Evolutionary conservation across 1,284 basidiomycete species (phyloP), one percentile per base, ranked within the genome.

Genomic region (Cyathus olla): DNA sequence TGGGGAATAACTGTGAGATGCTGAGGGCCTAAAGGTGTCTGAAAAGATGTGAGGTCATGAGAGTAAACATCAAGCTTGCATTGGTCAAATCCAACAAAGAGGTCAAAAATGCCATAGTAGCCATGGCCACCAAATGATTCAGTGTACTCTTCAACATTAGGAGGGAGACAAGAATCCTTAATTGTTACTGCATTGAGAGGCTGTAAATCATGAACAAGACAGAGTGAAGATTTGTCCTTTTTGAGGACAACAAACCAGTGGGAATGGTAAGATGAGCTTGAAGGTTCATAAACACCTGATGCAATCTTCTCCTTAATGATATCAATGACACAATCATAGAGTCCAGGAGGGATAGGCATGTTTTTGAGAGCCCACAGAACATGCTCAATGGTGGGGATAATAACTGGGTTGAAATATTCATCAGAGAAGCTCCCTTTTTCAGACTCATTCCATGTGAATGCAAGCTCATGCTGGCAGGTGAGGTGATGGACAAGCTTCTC

Each of bases 1-100:
- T 68, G 71, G 13, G 77, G 78, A 24, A 81, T 51, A 17, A 10
- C 24, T 11, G 44, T 55, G 21, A 48, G 53, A 37, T 29, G 22
- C 11, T 47, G 22, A 21, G 55, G 22, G 11, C 65, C 63, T n/a
- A 55, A 53, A 1, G 64, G 64, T 2, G 67, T 67, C 37, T 70
- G 68, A 57, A 72, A 66, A 10, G 66, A 66, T 13, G 63, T 62
- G 37, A 63, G 37, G 29, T 71, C 67, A n/a, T 66, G 56, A 4
- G n/a, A n/a, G n/a, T n/a, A n/a, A n/a, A n/a, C n/a, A n/a, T n/a
- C n/a, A n/a, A n/a, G n/a, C n/a, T n/a, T 46, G 31, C 66, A 50
- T 46, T 66, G 55, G 53, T 69, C 57, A 59, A 62, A 69, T 3
- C 63, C 64, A 4, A 65, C 63, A 57, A 58, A 69, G 13, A 67